phyloP scores from a whole-genome alignment of 2,329 filamentous ascomycete genomes.

The Fusarium sp. region DNA sequence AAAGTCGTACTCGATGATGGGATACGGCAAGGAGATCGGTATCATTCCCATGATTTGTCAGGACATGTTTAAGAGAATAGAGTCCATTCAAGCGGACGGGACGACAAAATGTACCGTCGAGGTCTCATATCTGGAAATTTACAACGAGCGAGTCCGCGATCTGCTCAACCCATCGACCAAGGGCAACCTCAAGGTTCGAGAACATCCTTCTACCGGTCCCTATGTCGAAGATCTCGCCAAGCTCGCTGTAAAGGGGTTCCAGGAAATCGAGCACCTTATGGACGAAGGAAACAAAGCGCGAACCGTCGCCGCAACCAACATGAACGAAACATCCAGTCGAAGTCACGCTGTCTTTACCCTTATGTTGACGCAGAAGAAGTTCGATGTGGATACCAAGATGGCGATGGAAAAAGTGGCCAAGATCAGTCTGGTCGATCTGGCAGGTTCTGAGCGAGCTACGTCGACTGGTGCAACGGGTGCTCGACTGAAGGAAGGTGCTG shows the following conservation, averaged over 20 bases:
- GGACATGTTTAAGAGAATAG: conserved; percentile 94
- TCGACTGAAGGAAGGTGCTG: conserved; percentile 93
- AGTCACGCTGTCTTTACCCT: conserved; percentile 98
- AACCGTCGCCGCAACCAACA: conserved; percentile 98
- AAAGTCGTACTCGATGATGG: conserved; percentile 99
- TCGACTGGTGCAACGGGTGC: conserved; percentile 96
- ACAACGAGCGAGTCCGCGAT: conserved; percentile 97
- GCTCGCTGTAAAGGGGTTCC: conserved; percentile 88
- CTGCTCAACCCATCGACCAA: conserved; percentile 94
- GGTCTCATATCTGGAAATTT: conserved; percentile 98
- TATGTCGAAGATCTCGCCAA: conserved; percentile 99
- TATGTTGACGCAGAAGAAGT: conserved; percentile 91
- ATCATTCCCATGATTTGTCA: conserved; percentile 97
- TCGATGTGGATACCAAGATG: conserved; percentile 93
- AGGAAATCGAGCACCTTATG: conserved; percentile 97
- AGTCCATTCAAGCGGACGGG: conserved; percentile 71
- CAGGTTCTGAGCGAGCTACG: conserved; percentile 95
- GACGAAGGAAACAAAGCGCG: conserved; percentile 98
- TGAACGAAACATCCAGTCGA: conserved; percentile 99
- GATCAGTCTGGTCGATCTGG: conserved; percentile 96
- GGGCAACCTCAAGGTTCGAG: conserved; percentile 94
- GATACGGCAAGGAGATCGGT: conserved; percentile 92
- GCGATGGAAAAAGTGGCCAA: conserved; percentile 97
- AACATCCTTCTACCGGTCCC: conserved; percentile 95
- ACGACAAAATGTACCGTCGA: conserved; percentile 90